Evolutionary conservation across 768 basidiomycete species (phyloP).

Genomic region (Leccinum ochraceum): DNA sequence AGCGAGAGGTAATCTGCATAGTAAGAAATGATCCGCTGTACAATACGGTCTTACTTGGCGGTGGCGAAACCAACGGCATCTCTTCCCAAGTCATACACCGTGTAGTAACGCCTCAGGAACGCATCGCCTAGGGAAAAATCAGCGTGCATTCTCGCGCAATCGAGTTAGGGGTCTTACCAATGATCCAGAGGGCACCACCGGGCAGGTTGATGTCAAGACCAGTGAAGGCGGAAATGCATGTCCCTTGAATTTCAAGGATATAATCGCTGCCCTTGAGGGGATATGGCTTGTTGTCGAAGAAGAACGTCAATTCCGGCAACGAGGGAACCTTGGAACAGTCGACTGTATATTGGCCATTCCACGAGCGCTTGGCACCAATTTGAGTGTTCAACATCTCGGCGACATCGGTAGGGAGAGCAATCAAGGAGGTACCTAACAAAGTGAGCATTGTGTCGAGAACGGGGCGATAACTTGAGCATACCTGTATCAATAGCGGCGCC

Average conservation of each 20-base stretch:
- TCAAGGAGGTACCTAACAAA: constrained; percentile 79
- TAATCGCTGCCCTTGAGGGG: constrained; percentile 84
- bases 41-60: constrained; percentile 31
- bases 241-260: constrained; percentile 85
- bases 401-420: constrained; percentile 90
- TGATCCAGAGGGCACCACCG: constrained; percentile 81
- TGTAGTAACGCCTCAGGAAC: constrained; percentile 90
- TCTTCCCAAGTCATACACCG: constrained; percentile 81
- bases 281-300: constrained; percentile 80
- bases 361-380: constrained; percentile 91
- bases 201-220: constrained; percentile 88
- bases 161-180: constrained; percentile 52
- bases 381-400: constrained; percentile 97
- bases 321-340: constrained; percentile 83
- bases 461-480: constrained; percentile 29
- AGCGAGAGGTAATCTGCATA: constrained; percentile 1
- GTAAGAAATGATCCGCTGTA: neutral
- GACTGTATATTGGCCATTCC: constrained; percentile 95
- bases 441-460: constrained; percentile 5
- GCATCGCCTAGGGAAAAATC: constrained; percentile 59
- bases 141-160: constrained; percentile 3
- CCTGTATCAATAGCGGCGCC: constrained; percentile 93
- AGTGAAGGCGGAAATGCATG: constrained; percentile 93
- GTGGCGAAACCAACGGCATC: constrained; percentile 84
- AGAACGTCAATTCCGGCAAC: constrained; percentile 84